Base-by-base conservation (phyloP, 2,329 filamentous ascomycete genomes). In the Tolypocladium nubicola region DNA sequence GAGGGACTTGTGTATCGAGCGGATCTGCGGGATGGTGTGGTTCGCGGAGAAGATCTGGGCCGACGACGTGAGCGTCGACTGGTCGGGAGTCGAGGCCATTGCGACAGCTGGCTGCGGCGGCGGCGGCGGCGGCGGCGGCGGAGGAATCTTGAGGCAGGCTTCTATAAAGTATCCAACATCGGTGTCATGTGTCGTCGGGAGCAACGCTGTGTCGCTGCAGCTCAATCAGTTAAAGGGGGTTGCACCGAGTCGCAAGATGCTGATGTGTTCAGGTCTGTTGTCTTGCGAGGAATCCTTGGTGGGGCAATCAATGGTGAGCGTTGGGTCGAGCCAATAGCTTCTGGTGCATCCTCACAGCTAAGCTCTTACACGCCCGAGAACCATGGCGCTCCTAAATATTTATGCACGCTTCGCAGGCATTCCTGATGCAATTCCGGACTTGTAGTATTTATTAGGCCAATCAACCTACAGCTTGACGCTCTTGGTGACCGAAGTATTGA, bases 401-500 rank as follows among this genome's bases (percentile, higher is more conserved):
- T 21, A 23, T 16, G 45, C 26, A 30, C 16, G 26, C 14, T 49
- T 49, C 26, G 19, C 45, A 11, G 45, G 14, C 23, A 49, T 11
- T 21, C 11, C 45, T 33, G 2, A n/a, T n/a, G 8, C 26, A 38
- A 41, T n/a, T 23, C 41, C 21, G 19, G 19, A 23, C 23, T 33
- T 23, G 26, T 21, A 19, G 10, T 37, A 52, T 43, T 45, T 21
- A 47, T 41, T 35, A n/a, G 6, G 26, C n/a, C 19, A 16, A 33
- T 16, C 4, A 30, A 57, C 59, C 68, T 84, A 93, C 75, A 99
- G 78, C 79, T 94, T 97, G 68, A 89, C 82, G 81, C 90, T 96
- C 84, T 94, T 96, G 66, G 97, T 85, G 73, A 99, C 75, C 23
- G 89, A 88, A 65, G 87, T 89, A 80, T 97, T 97, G 76, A 99